Conservation (phyloP, 306 rosid genomes). For the Oemleria cerasiformis region DNA sequence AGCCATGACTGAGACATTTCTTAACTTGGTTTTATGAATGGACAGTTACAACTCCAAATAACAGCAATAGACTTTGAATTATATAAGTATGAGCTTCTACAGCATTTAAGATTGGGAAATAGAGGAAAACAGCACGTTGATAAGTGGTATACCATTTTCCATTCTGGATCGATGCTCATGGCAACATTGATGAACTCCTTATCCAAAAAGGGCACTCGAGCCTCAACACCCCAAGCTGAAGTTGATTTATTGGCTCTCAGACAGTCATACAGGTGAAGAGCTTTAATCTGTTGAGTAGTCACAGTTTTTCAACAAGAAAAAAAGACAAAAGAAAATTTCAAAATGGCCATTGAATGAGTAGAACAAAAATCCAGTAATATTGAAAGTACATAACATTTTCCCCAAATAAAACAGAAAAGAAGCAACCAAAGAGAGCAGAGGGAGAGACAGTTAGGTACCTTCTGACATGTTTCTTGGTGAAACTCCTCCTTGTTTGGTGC, state of each 20-base stretch:
- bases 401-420: constrained; percentile 13
- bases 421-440: background rate
- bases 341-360: constrained; percentile 6
- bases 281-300: constrained; percentile 59
- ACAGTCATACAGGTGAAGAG: constrained; percentile 95
- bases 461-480: constrained; percentile 89
- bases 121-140: background rate
- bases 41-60: background rate
- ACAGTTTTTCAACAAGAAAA: constrained; percentile 20
- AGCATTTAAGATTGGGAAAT: background rate
- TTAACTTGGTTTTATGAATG: background rate
- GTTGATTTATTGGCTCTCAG: constrained; percentile 94
- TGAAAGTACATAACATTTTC: constrained; percentile 8
- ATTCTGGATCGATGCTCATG: constrained; percentile 89
- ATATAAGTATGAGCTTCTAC: background rate
- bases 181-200: constrained; percentile 71
- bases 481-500: constrained; percentile 93
- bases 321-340: constrained; percentile 16
- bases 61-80: background rate
- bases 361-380: constrained; percentile 4
- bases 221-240: constrained; percentile 99
- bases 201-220: constrained; percentile 96
- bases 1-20: background rate
- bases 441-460: constrained; percentile 42
- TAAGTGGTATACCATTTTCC: constrained; percentile 66